Evolutionary conservation across 2,329 filamentous ascomycete species (phyloP).

Genomic region (Orbilia javanica): DNA sequence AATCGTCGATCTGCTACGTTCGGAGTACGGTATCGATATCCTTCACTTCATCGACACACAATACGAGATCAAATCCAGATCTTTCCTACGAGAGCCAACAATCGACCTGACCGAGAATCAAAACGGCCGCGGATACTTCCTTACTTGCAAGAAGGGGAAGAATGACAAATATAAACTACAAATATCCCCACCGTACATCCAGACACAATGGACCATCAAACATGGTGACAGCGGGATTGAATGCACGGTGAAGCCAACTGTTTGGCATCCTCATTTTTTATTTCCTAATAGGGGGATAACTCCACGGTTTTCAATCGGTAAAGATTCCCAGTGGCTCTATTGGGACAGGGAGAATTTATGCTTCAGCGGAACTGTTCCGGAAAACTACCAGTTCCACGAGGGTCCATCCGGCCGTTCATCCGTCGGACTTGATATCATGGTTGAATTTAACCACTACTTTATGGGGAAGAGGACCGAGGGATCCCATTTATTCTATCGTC

Average conservation of each 20-base stretch:
- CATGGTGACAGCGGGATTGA: neutral
- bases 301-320: conserved; percentile 18
- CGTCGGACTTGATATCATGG: conserved; percentile 17
- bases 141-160: conserved; percentile 21
- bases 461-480: neutral
- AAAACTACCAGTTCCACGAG: neutral
- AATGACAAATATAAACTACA: conserved; percentile 17
- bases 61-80: conserved; percentile 9
- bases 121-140: conserved; percentile 13
- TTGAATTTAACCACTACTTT: conserved; percentile 13
- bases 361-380: conserved; percentile 31
- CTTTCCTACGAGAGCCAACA: conserved; percentile 19
- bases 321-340: conserved; percentile 28
- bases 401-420: neutral
- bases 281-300: neutral
- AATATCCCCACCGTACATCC: conserved; percentile 23
- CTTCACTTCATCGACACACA: conserved; percentile 41
- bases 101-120: neutral
- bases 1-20: neutral
- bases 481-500: neutral
- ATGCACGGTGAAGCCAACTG: conserved; percentile 12
- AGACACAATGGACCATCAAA: neutral
- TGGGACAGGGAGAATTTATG: conserved; percentile 26
- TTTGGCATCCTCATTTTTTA: conserved; percentile 48
- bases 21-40: conserved; percentile 37